Percentiles rank a stretch among this genome's conserved stretches.
phyloP scores from a whole-genome alignment of 495 filamentous ascomycete genomes.

The Immersiella caudata region DNA sequence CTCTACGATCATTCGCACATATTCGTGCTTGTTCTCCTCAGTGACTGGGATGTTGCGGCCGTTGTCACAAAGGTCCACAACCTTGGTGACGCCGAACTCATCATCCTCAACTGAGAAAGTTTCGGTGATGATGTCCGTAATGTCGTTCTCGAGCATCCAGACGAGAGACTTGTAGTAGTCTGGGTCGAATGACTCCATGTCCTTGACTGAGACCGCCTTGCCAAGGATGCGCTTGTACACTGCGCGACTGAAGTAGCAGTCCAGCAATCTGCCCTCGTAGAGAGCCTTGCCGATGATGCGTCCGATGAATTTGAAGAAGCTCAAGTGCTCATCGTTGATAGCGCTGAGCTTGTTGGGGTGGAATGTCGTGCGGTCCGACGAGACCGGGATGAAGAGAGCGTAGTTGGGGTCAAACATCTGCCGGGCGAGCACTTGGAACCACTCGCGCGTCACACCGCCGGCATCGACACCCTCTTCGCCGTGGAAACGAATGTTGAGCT shows the following conservation, averaged over 20 bases:
- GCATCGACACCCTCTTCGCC: constrained; percentile 98
- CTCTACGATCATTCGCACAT: constrained; percentile 91
- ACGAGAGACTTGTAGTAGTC: constrained; percentile 99
- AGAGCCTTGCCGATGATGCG: constrained; percentile 98
- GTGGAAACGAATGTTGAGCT: constrained; percentile 95
- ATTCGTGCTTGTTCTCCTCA: constrained; percentile 98
- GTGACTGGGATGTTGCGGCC: constrained; percentile 92
- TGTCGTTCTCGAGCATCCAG: constrained; percentile 99
- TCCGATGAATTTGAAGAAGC: constrained; percentile 99
- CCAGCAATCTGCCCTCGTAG: constrained; percentile 92
- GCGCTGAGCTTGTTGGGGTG: constrained; percentile 92
- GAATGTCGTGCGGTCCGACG: constrained; percentile 98
- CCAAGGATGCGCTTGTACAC: constrained; percentile 98
- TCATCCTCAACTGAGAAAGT: constrained; percentile 93
- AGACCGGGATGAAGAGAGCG: constrained; percentile 92
- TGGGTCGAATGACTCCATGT: constrained; percentile 98
- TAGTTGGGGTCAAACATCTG: constrained; percentile 99
- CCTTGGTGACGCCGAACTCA: constrained; percentile 84
- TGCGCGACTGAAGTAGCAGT: constrained; percentile 98
- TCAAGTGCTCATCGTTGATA: constrained; percentile 92
- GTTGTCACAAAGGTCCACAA: constrained; percentile 83
- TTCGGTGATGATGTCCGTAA: constrained; percentile 98
- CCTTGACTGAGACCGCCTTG: constrained; percentile 93
- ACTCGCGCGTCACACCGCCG: constrained; percentile 96
- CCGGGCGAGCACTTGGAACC: constrained; percentile 96